Evolutionary conservation across 805 yeast species (phyloP), one percentile per base, ranked within the genome.

Genomic region (Starmerella floricola): DNA sequence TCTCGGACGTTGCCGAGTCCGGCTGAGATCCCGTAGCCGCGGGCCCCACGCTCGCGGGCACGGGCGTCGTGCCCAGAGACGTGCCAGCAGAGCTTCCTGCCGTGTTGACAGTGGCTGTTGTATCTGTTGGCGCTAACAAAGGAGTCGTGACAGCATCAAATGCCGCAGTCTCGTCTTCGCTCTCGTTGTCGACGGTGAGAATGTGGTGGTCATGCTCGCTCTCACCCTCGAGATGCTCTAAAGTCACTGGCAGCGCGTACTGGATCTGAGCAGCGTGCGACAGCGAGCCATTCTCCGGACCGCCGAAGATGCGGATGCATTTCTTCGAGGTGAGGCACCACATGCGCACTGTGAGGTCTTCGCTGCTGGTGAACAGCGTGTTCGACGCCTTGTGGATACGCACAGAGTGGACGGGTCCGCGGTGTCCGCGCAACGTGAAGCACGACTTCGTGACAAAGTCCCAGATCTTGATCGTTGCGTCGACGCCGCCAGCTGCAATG

Each of bases 201-300:
- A 36, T 42, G 26, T 41, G 49, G 30, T 44, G 47, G 35, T 46
- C 56, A 29, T 51, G 57, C 20, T 58, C 60, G 24, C 50, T 55
- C 31, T 58, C 55, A 48, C 81, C 76, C 17, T 72, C 82, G 23
- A 76, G 51, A 39, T 79, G 88, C 43, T 78, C 76, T 38, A 85
- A 73, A 2, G 74, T 77, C 50, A 88, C 68, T 3, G 97, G 95
- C 31, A 91, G 75, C 6, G 87, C 95, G 53, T 84, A 76, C 65
- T 87, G 95, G 23, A 91, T 93, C 60, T 85, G 96, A 0, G 94
- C 96, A 33, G 86, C 78, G 60, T 91, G 98, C 3, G 95, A 96
- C 23, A 40, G 40, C 29, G 50, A 55, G 4, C 59, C 56, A 51
- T 72, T 72, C 44, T 67, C 70, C 2, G 80, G 79, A 1, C 83